phyloP scores from a whole-genome alignment of 1,284 basidiomycete genomes.

The Sanghuangporus weigelae region DNA sequence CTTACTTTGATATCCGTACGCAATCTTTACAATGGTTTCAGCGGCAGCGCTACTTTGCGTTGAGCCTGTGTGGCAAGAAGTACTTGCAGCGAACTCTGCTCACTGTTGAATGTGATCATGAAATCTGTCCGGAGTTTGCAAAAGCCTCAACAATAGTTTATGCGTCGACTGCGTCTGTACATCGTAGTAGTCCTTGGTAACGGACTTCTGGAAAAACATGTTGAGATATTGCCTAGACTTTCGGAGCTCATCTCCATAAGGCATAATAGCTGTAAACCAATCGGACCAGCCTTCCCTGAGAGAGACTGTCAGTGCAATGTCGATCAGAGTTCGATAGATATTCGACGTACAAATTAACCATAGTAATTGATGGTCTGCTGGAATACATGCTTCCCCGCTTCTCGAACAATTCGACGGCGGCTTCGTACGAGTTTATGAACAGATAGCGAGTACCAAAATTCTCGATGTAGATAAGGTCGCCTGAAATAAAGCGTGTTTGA shows the following conservation, averaged over 20 bases:
- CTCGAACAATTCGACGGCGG: constrained; percentile 56
- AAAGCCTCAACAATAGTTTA: constrained; percentile 21
- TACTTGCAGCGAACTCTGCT: neutral
- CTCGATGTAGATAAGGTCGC: constrained; percentile 45
- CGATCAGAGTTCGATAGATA: neutral
- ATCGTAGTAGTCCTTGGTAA: constrained; percentile 19
- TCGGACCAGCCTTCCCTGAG: constrained; percentile 1
- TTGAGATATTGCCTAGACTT: constrained; percentile 23
- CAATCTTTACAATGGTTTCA: constrained; percentile 10
- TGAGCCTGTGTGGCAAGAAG: neutral
- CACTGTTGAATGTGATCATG: constrained; percentile 23
- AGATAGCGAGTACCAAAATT: constrained; percentile 31
- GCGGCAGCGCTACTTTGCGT: neutral
- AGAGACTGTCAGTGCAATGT: neutral
- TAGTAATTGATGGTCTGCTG: constrained; percentile 45
- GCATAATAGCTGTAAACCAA: constrained; percentile 15
- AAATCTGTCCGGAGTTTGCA: constrained; percentile 21
- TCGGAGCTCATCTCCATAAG: constrained; percentile 24
- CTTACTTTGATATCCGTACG: constrained; percentile 16
- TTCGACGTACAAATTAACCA: constrained; percentile 37
- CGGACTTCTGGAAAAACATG: constrained; percentile 21
- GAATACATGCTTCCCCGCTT: constrained; percentile 67
- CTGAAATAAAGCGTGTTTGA: constrained; percentile 28
- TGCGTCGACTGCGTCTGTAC: constrained; percentile 21
- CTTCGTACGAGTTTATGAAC: constrained; percentile 50